These are phyloP conservation scores for Trichosporon faecale DNA, from an alignment of 1,284 basidiomycete species.

Conservation along the genomic window DNA sequence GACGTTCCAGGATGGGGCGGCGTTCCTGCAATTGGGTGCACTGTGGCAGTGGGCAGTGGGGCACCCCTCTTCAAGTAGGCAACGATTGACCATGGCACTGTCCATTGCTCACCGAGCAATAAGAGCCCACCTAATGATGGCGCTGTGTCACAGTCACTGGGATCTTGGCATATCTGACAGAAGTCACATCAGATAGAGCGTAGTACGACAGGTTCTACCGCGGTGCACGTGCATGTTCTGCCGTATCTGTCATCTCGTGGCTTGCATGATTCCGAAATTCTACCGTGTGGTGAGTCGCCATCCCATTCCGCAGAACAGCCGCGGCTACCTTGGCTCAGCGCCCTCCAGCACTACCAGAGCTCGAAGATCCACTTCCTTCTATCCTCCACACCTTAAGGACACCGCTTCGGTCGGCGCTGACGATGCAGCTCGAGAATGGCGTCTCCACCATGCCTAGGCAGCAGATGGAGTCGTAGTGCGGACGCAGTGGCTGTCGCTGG, in stretches of 20 bases:
- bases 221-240: not conserved
- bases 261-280: not conserved
- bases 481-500: slow-evolving; percentile 45
- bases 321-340: not conserved
- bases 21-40: not conserved
- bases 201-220: not conserved
- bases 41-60: not conserved
- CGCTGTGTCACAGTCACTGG: not conserved
- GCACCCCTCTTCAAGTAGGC: not conserved
- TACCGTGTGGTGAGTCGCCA: not conserved
- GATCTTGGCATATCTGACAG: not conserved
- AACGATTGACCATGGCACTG: not conserved
- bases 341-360: not conserved
- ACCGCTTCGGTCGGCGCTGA: slow-evolving; percentile 48
- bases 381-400: slow-evolving; percentile 52
- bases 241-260: not conserved
- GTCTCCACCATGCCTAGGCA: slow-evolving; percentile 47
- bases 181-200: not conserved
- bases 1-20: not conserved
- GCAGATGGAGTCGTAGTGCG: slow-evolving; percentile 49
- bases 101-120: not conserved
- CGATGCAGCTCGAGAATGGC: slow-evolving; percentile 47
- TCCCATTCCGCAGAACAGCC: not conserved
- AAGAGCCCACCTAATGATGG: not conserved
- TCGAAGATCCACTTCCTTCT: slow-evolving; percentile 28